Conservation (phyloP, 306 rosid genomes). For the Castanea crenata region DNA sequence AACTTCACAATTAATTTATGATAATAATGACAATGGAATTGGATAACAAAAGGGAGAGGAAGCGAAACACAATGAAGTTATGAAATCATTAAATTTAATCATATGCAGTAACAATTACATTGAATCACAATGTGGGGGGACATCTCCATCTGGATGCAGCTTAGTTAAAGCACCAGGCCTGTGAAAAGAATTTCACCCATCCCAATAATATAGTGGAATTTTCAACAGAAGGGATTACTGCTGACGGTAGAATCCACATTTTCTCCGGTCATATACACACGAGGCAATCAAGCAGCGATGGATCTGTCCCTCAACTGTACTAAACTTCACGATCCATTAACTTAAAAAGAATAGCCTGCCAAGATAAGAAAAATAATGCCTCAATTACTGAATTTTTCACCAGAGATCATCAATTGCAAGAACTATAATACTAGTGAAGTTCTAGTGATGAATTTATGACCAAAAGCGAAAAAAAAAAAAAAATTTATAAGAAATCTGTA, state of each 20-base stretch:
- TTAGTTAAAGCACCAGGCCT: background rate
- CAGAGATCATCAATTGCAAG: background rate
- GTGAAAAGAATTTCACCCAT: background rate
- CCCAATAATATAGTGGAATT: background rate
- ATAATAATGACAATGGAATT: background rate
- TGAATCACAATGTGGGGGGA: background rate
- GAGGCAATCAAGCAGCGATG: background rate
- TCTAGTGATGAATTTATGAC: background rate
- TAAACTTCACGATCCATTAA: constrained; percentile 53
- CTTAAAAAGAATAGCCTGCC: constrained; percentile 62
- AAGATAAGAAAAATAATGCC: constrained; percentile 25
- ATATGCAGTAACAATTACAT: background rate
- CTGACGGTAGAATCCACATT: background rate
- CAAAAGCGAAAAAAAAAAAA: background rate
- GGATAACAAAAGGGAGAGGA: background rate
- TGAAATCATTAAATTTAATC: background rate
- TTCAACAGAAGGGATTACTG: background rate
- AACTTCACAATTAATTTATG: background rate
- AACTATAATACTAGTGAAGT: background rate
- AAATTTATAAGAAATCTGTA: background rate
- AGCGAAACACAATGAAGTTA: background rate
- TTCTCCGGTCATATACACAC: background rate
- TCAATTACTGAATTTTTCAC: constrained; percentile 6
- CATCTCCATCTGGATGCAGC: background rate
- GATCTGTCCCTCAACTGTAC: constrained; percentile 20